Evolutionary conservation across 352 stramenopile species (phyloP).

Genomic region (Globisporangium irregulare): DNA sequence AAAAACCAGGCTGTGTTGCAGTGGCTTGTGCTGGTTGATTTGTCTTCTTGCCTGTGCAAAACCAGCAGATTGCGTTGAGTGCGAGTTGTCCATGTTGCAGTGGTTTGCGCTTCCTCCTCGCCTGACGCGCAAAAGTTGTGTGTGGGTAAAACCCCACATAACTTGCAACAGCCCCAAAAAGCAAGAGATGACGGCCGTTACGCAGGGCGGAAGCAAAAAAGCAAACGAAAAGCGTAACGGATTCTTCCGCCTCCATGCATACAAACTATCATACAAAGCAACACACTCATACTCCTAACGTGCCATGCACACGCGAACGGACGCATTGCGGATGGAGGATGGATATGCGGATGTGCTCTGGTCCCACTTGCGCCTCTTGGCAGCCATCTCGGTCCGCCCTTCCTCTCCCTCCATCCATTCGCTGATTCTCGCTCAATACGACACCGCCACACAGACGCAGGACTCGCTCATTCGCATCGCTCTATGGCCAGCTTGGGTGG

Average conservation of each 20-base stretch:
- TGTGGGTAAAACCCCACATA: too few species aligned
- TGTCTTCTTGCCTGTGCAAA: not conserved
- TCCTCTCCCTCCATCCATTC: not conserved
- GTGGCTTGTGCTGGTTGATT: too few species aligned
- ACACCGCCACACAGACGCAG: not conserved
- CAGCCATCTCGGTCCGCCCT: conserved; percentile 6
- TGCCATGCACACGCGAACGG: not conserved
- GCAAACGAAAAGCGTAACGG: not conserved
- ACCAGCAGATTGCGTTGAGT: not conserved
- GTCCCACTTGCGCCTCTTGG: not conserved
- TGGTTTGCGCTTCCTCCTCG: too few species aligned
- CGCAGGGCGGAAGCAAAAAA: not conserved
- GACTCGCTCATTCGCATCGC: too few species aligned
- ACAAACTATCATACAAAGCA: not conserved
- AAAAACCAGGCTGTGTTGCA: too few species aligned
- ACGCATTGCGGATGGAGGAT: not conserved
- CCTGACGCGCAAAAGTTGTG: not conserved
- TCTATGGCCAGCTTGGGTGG: not conserved
- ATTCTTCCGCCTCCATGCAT: not conserved
- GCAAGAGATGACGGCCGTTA: not conserved
- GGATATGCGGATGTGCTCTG: not conserved
- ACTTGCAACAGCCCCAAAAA: not conserved
- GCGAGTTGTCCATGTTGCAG: not conserved
- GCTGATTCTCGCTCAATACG: not conserved
- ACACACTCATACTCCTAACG: not conserved